Conservation (phyloP, 352 stramenopile species). For the Peronosclerospora sorghi region DNA sequence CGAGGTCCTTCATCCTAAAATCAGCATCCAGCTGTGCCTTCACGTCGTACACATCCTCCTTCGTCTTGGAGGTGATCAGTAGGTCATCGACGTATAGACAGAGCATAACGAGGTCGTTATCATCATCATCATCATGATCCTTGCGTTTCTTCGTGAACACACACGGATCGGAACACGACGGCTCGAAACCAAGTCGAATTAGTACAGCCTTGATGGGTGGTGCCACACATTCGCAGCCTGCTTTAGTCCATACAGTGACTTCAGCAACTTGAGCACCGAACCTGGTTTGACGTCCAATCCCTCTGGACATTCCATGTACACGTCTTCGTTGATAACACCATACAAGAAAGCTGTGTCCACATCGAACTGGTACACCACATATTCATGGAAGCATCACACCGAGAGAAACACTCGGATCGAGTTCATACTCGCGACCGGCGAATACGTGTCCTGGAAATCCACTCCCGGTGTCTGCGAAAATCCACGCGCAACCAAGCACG, state of each 20-base stretch:
- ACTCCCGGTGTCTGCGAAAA: neutral
- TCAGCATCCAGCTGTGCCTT: constrained; percentile 1
- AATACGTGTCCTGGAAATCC: neutral
- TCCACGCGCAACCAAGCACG: neutral
- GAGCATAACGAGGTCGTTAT: constrained; percentile 2
- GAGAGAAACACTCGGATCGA: constrained; percentile 20
- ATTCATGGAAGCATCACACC: neutral
- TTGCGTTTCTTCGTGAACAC: neutral
- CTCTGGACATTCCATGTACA: constrained; percentile 6
- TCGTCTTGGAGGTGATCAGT: constrained; percentile 4
- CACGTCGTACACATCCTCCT: neutral
- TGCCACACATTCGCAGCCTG: constrained; percentile 15
- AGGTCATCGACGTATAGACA: constrained; percentile 1
- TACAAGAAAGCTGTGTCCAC: constrained; percentile 27
- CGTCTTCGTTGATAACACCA: neutral
- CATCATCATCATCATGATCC: constrained; percentile 1
- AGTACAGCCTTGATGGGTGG: constrained; percentile 7
- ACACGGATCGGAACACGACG: constrained; percentile 8
- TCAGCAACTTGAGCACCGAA: constrained; percentile 2
- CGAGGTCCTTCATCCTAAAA: constrained; percentile 16
- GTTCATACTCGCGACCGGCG: constrained; percentile 26
- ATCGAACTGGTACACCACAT: constrained; percentile 20
- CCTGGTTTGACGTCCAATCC: neutral
- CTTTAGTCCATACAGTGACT: constrained; percentile 12
- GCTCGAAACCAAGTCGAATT: neutral